These are phyloP conservation scores for Durusdinium trenchii DNA, from an alignment of 73 alveolate genomes.

Conservation along the genomic window DNA sequence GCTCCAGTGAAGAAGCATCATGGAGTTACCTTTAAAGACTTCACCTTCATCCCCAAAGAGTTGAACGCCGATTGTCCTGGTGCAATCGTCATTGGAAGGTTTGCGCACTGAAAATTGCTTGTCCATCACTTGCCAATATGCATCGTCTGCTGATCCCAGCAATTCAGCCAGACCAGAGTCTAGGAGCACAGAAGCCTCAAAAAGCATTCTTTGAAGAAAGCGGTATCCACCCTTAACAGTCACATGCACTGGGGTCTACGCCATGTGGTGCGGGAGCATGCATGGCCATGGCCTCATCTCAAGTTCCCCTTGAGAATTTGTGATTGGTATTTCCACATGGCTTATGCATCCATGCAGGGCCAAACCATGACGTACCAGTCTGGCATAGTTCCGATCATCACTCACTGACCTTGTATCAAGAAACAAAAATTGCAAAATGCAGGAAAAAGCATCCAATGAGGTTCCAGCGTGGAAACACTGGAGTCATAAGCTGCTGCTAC, in stretches of 20 bases:
- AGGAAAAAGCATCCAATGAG: no score
- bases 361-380: neutral
- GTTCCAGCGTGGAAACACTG: no score
- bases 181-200: neutral
- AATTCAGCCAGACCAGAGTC: neutral
- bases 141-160: neutral
- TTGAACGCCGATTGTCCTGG: neutral
- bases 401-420: no score
- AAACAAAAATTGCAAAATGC: no score
- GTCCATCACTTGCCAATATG: neutral
- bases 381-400: no score
- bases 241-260: neutral
- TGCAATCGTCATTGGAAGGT: neutral
- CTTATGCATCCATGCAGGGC: neutral
- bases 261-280: neutral
- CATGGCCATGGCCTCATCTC: neutral
- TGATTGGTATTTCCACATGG: neutral
- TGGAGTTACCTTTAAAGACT: neutral
- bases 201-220: no score
- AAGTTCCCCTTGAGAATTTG: neutral
- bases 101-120: neutral
- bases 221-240: neutral
- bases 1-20: neutral
- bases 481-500: no score
- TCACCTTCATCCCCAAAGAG: neutral